Evolutionary conservation across 78 protist genomes (phyloP).

Genomic region (Paulinella micropora): DNA sequence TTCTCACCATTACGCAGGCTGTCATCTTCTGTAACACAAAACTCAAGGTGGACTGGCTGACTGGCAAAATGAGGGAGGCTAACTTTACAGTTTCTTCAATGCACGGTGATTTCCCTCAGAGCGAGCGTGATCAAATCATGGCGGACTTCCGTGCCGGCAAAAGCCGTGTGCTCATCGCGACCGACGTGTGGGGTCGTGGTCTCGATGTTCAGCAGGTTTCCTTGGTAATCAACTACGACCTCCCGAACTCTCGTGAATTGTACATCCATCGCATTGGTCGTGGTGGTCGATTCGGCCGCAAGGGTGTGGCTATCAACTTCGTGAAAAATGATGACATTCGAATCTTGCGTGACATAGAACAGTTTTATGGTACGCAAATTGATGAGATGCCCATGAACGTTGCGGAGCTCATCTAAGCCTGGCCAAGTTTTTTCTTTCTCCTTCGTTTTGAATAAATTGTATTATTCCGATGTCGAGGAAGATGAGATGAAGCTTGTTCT

Average conservation of each 20-base stretch:
- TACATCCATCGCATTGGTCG: constrained; percentile 98
- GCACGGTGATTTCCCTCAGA: constrained; percentile 86
- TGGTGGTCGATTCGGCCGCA: constrained; percentile 71
- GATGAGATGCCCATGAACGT: constrained; percentile 91
- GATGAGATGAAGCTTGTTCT: too few relatives aligned
- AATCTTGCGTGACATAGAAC: constrained; percentile 77
- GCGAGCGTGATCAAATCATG: neutral
- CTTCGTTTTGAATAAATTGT: too few relatives aligned
- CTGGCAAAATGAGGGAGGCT: constrained; percentile 65
- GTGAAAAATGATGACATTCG: constrained; percentile 59
- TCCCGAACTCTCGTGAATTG: constrained; percentile 92
- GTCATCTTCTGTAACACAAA: constrained; percentile 91
- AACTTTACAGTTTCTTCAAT: constrained; percentile 81
- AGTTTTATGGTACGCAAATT: constrained; percentile 61
- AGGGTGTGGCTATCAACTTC: constrained; percentile 26
- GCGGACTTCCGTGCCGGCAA: constrained; percentile 64
- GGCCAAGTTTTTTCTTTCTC: too few relatives aligned
- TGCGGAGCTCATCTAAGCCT: constrained; percentile 30
- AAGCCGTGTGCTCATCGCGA: constrained; percentile 78
- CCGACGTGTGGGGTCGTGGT: constrained; percentile 87
- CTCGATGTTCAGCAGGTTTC: constrained; percentile 78
- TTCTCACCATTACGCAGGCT: constrained; percentile 89
- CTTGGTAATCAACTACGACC: constrained; percentile 93
- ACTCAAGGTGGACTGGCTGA: constrained; percentile 67
- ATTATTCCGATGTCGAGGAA: too few relatives aligned